Base-by-base conservation (phyloP, 148 eudicot genomes). In the Rhododendron henanense region DNA sequence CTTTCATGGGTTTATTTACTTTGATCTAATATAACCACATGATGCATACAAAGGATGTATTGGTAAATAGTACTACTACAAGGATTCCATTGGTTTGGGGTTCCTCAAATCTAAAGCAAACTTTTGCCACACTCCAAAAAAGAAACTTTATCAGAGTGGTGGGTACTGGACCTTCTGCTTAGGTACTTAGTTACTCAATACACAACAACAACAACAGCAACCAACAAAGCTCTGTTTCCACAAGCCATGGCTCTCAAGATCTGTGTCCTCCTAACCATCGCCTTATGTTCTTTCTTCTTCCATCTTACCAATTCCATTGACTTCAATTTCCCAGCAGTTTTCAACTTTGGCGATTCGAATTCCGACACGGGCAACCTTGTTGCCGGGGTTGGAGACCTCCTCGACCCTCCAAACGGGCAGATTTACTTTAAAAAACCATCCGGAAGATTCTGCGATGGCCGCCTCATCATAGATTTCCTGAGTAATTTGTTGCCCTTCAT, bases 331-430 rank as follows among this genome's bases (percentile, higher is more conserved):
- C 98, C 99, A 14, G 99, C 98, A 77, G 95, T 94, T 25, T 95
- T 97, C 93, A 97, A 93, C 85, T 97, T 97, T 21, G 99, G 99
- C 0, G 99, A 95, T 83, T 97, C 98, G 2, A 97, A 97, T 90
- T 97, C 99, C 6, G 99, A 97, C 84, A 95, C 98, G 0, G 99
- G 99, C 5, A 90, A 88, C 77, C 95, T 91, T 13, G 91, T 94
- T 3, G 94, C 98, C 1, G 96, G 93, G n/a, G 63, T 92, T 16
- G 97, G 90, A 48, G 93, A 88, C 0, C 59, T 18, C 71, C 94
- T 97, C 15, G 81, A 83, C 9, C 91, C 90, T 59, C 99, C 99
- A 9, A 90, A 95, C 78, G 99, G 99, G 3, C 94, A 95, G 87
- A 92, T 91, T 81, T 95, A 93, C 90, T 97, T 97, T 90, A 83